Percentiles rank a stretch among this genome's conserved stretches.
These are phyloP conservation scores for Fusarium sp. DNA, from an alignment of 2,329 filamentous ascomycete genomes.

Conservation along the genomic window DNA sequence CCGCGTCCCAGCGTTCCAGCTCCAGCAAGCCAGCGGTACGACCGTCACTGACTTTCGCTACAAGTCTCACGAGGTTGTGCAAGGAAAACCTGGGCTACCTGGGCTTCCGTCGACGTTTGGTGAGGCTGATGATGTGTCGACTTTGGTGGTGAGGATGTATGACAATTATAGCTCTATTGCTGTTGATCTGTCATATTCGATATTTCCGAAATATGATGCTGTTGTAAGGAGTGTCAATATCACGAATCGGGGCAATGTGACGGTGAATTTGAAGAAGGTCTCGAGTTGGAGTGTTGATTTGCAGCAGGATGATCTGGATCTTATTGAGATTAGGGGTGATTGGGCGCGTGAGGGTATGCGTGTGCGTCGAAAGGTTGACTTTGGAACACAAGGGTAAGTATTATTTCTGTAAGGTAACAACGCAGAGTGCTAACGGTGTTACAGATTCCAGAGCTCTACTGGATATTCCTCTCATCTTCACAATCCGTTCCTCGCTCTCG, in stretches of 20 bases:
- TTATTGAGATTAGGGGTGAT: conserved; percentile 70
- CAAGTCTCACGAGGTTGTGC: conserved; percentile 61
- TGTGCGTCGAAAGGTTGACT: conserved; percentile 63
- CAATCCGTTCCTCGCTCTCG: conserved; percentile 70
- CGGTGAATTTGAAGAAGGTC: conserved; percentile 64
- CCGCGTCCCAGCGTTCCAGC: conserved; percentile 67
- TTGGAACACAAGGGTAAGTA: conserved; percentile 62
- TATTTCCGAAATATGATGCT: conserved; percentile 70
- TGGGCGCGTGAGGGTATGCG: conserved; percentile 69
- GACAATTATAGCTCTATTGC: conserved; percentile 67
- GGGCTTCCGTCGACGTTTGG: conserved; percentile 70
- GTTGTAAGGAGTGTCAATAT: conserved; percentile 69
- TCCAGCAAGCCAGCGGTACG: conserved; percentile 66
- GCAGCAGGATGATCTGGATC: conserved; percentile 68
- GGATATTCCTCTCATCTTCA: conserved; percentile 72
- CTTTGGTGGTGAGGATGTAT: conserved; percentile 66
- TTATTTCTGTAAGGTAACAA: accelerated
- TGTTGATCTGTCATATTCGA: conserved; percentile 69
- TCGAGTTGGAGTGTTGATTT: conserved; percentile 71
- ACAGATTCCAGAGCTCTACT: conserved; percentile 66
- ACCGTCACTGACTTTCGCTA: conserved; percentile 69
- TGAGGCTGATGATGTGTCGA: conserved; percentile 63
- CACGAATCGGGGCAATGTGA: conserved; percentile 64
- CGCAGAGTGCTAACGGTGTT: not conserved
- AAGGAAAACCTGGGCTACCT: conserved; percentile 64